Evolutionary conservation across 805 yeast genomes (phyloP).

Genomic region (Suhomyces canberraensis): DNA sequence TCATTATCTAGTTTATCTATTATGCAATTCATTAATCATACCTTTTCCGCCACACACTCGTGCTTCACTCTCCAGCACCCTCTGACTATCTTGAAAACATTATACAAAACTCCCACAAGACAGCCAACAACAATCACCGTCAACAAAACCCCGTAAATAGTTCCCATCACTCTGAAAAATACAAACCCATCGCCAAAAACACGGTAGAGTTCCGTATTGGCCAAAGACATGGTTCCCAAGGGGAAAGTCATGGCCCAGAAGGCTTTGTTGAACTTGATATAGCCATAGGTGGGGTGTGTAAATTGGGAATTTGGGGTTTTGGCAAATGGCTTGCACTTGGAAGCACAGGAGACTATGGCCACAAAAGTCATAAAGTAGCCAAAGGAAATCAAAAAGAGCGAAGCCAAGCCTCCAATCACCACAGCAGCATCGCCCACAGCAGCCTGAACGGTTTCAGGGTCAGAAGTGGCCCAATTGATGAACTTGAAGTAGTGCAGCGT

Average conservation of each 20-base stretch:
- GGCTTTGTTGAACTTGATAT: constrained; percentile 18
- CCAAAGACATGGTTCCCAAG: constrained; percentile 66
- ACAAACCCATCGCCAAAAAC: constrained; percentile 32
- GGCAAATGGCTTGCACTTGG: constrained; percentile 41
- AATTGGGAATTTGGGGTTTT: constrained; percentile 20
- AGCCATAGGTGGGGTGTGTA: constrained; percentile 18
- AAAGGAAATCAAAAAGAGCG: constrained; percentile 47
- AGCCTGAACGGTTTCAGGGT: constrained; percentile 1
- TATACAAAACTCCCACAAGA: constrained; percentile 22
- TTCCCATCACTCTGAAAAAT: constrained; percentile 60
- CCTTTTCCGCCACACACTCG: too few species aligned
- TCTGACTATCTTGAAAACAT: neutral
- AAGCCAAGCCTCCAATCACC: constrained; percentile 11
- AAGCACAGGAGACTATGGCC: constrained; percentile 36
- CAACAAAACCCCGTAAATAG: constrained; percentile 56
- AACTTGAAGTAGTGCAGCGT: constrained; percentile 2
- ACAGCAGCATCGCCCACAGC: neutral
- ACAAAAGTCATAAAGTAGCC: constrained; percentile 51
- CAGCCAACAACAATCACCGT: constrained; percentile 41
- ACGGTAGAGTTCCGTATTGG: constrained; percentile 48
- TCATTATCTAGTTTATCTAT: too few species aligned
- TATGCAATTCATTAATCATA: too few species aligned
- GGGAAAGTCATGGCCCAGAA: constrained; percentile 91
- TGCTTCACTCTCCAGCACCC: neutral
- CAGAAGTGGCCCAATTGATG: neutral